Evolutionary conservation across 257 asterid species (phyloP), one percentile per base, ranked within the genome.

Genomic region (Nicotiana benthamiana): DNA sequence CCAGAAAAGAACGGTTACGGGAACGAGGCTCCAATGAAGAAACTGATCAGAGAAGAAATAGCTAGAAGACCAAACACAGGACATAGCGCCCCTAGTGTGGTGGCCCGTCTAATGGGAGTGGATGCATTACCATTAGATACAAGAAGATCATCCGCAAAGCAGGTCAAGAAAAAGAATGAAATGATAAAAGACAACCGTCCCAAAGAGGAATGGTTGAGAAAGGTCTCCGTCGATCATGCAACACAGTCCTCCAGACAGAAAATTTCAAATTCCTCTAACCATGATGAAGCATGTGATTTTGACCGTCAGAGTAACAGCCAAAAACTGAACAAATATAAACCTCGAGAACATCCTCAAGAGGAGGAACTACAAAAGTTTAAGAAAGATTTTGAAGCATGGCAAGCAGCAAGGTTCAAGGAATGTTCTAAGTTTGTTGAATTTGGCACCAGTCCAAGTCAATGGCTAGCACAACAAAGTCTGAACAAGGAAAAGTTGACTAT

Each of bases 101-200:
- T 96, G 84, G 99, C 98, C 78, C 99, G 99, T 82, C 91, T 96
- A 34, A 96, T 96, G 99, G 99, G 99, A 75, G 97, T 96, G 67
- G 99, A 96, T 83, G 83, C 62, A 76, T 80, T 91, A 80, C 97
- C 98, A 53, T 83, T 91, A 62, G 93, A 90, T 83, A 76, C 92
- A 64, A 88, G 86, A 60, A 90, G 86, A 63, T 46, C 92, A 34
- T 78, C 70, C 9, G 75, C 83, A 61, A 83, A 79, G 80, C 67
- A 53, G 77, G 70, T 78, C 61, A 88, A 86, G 82, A 82, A 67
- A 24, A 86, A 81, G 78, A 86, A 83, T 68, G 90, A 79, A 79
- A 56, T 52, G 88, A 86, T 75, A n/a, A 57, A 62, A 15, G 83
- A 65, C 82, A 87, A 84, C 75, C 75, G 75, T 79, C 70, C 61